These are phyloP conservation scores for Pseudogymnoascus sp. DNA, from an alignment of 2,329 filamentous ascomycete species.

Conservation along the genomic window DNA sequence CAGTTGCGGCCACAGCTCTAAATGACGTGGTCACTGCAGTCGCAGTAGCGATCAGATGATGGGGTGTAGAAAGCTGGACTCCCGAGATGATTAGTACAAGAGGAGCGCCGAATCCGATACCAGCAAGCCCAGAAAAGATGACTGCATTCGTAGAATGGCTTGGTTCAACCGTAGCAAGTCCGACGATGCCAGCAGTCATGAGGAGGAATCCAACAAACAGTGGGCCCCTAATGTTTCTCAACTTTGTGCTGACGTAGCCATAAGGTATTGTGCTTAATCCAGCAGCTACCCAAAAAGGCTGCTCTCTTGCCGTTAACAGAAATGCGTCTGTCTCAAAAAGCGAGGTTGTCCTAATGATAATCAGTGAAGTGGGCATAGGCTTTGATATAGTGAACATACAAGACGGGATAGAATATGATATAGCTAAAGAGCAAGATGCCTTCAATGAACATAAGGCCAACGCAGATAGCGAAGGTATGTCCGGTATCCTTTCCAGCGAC, in stretches of 20 bases:
- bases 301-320: not conserved
- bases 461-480: conserved; percentile 11
- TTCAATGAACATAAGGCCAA: conserved; percentile 12
- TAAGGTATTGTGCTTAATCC: conserved; percentile 8
- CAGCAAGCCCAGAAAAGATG: conserved; percentile 8
- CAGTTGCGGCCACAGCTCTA: not conserved
- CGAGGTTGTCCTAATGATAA: not conserved
- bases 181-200: not conserved
- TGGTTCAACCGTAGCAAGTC: conserved; percentile 1
- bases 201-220: conserved; percentile 3
- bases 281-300: conserved; percentile 10
- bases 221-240: not conserved
- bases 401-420: conserved; percentile 10
- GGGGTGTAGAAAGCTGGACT: conserved; percentile 12
- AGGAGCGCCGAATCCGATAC: conserved; percentile 9
- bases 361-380: not conserved
- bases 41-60: conserved; percentile 9
- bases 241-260: conserved; percentile 11
- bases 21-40: conserved; percentile 4
- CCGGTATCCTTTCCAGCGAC: conserved; percentile 17
- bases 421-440: conserved; percentile 12
- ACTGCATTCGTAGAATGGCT: not conserved
- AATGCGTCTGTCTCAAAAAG: conserved; percentile 8
- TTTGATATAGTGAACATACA: conserved; percentile 5
- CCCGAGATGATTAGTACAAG: conserved; percentile 11